phyloP scores from a whole-genome alignment of 2,329 filamentous ascomycete genomes.

The Hypoxylon sp. region DNA sequence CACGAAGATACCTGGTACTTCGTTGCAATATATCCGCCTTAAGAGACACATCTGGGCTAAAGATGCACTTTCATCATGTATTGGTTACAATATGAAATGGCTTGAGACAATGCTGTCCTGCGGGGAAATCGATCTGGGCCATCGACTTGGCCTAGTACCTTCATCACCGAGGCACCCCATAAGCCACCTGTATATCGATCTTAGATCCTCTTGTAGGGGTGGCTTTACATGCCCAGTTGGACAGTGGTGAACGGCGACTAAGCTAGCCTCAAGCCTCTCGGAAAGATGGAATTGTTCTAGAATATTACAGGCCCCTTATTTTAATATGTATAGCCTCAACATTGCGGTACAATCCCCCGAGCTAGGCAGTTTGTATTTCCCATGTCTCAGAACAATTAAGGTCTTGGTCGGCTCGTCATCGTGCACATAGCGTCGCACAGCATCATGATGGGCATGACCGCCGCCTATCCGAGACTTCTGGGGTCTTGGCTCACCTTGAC shows the following conservation, averaged over 20 bases:
- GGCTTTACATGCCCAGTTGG: slow-evolving; percentile 10
- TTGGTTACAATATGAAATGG: neutral
- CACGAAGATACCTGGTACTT: neutral
- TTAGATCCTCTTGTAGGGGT: neutral
- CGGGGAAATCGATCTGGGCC: slow-evolving; percentile 7
- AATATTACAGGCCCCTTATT: slow-evolving; percentile 14
- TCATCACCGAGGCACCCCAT: too few relatives aligned
- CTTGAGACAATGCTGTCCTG: neutral
- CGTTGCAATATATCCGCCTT: neutral
- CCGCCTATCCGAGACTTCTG: slow-evolving; percentile 16
- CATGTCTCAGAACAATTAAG: neutral
- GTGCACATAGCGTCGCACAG: slow-evolving; percentile 13
- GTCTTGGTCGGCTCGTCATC: neutral
- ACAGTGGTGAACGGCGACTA: neutral
- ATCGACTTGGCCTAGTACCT: slow-evolving; percentile 8
- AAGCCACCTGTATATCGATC: slow-evolving; percentile 18
- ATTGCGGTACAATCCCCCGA: neutral
- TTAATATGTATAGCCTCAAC: neutral
- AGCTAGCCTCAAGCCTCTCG: slow-evolving; percentile 11
- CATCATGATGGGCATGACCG: slow-evolving; percentile 7
- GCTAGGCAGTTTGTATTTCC: neutral
- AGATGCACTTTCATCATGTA: neutral
- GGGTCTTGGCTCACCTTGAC: slow-evolving; percentile 1
- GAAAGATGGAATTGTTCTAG: slow-evolving; percentile 25
- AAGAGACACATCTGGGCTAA: neutral